Evolutionary conservation across 768 basidiomycete species (phyloP), one percentile per base, ranked within the genome.

Genomic region (Russula earlei): DNA sequence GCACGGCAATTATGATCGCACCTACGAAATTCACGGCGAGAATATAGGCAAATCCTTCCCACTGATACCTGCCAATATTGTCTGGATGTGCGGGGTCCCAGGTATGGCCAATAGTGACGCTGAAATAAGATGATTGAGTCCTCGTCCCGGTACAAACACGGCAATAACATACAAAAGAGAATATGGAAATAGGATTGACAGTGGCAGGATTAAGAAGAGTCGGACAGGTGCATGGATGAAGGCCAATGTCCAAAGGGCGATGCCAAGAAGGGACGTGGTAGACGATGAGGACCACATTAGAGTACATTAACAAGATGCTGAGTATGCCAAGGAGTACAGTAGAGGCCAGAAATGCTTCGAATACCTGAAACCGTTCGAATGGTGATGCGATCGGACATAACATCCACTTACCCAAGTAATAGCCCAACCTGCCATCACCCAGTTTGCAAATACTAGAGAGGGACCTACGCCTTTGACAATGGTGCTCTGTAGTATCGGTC

Each of bases 171-270:
- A 77, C 75, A 85, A 83, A 14, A 83, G 75, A 38, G 76, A 78
- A 60, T 82, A 79, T 0, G 79, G 75, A 58, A 90, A 83, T 55
- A 86, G 70, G 34, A 86, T 70, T 4, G 69, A 70, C 25, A 84
- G 67, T 2, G 81, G 78, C 2, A 84, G 58, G 11, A 72, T 63
- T 52, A 75, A 64, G 65, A 85, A 85, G 56, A 91, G 83, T 3
- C 88, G 77, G 51, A 95, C 73, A 0, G 94, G 94, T 0, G 88
- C 87, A 62, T 96, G 93, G 54, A 96, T 88, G 61, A 94, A 83
- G 0, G 83, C 75, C 33, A n/a, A 80, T 82, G 67, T 93, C 91
- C 38, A 94, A 68, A 0, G 89, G 90, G 1, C 82, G 56, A 29
- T 71, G 67, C 22, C 71, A 71, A 0, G 72, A 77, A 0, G 85